phyloP scores from a whole-genome alignment of 2,329 filamentous ascomycete genomes.

The Chrysosporium keratinophilum region DNA sequence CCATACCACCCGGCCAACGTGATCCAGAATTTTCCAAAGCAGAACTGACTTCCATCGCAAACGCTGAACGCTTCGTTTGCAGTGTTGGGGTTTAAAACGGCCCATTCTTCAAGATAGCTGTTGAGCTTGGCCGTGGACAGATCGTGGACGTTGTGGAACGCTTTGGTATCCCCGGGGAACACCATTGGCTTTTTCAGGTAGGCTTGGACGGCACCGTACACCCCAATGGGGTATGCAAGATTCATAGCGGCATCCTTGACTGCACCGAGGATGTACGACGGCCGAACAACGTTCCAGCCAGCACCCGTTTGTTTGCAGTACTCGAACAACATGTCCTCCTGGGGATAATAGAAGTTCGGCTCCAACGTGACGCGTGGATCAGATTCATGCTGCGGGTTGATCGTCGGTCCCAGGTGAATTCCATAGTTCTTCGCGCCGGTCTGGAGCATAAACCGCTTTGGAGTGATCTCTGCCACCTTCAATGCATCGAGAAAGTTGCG shows the following conservation, averaged over 20 bases:
- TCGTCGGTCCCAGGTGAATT: slow-evolving; percentile 19
- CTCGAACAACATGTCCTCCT: slow-evolving; percentile 21
- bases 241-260: slow-evolving; percentile 23
- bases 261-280: slow-evolving; percentile 22
- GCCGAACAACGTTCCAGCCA: slow-evolving; percentile 22
- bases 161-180: slow-evolving; percentile 19
- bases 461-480: slow-evolving; percentile 33
- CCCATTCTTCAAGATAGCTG: slow-evolving; percentile 23
- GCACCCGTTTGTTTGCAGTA: slow-evolving; percentile 18
- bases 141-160: slow-evolving; percentile 18
- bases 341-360: slow-evolving; percentile 24
- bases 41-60: slow-evolving; percentile 21
- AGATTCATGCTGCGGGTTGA: slow-evolving; percentile 21
- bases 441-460: slow-evolving; percentile 42
- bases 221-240: slow-evolving; percentile 18
- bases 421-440: slow-evolving; percentile 23
- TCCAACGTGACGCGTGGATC: slow-evolving; percentile 20
- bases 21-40: slow-evolving; percentile 22
- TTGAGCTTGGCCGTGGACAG: slow-evolving; percentile 20
- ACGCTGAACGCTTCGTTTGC: slow-evolving; percentile 24
- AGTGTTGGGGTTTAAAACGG: slow-evolving; percentile 20
- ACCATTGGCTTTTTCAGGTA: slow-evolving; percentile 17
- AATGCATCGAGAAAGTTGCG: slow-evolving; percentile 42
- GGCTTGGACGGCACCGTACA: slow-evolving; percentile 20
- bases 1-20: slow-evolving; percentile 22